These are phyloP conservation scores for Hypomontagnella submonticulosa DNA, from an alignment of 495 filamentous ascomycete species.

Conservation along the genomic window DNA sequence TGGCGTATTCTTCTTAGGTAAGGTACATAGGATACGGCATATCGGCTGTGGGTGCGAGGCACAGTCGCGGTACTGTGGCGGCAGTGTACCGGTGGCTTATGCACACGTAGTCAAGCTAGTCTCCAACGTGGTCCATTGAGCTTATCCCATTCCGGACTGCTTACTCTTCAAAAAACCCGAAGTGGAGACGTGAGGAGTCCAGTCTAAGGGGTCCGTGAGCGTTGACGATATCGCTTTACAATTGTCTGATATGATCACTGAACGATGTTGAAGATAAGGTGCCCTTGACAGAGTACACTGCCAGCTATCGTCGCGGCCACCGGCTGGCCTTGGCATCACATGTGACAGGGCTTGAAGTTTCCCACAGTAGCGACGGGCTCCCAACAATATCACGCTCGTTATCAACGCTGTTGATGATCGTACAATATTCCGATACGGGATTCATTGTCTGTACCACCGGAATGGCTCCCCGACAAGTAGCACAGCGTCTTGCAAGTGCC, in stretches of 20 bases:
- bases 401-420: not conserved
- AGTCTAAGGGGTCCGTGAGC: not conserved
- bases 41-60: constrained; percentile 22
- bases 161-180: constrained; percentile 6
- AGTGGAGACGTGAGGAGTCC: constrained; percentile 6
- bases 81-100: constrained; percentile 5
- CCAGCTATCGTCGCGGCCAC: not conserved
- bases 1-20: constrained; percentile 9
- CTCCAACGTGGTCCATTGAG: constrained; percentile 3
- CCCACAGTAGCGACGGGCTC: constrained; percentile 1
- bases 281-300: not conserved
- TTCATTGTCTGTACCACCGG: constrained; percentile 10
- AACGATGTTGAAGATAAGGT: constrained; percentile 14
- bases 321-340: constrained; percentile 13
- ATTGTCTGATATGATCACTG: not conserved
- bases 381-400: not conserved
- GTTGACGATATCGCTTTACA: no score
- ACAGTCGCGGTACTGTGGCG: constrained; percentile 13
- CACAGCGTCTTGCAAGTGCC: not conserved
- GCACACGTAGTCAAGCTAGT: constrained; percentile 1
- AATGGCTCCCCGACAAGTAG: not conserved
- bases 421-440: constrained; percentile 1
- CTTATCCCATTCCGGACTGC: constrained; percentile 25
- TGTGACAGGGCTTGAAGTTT: constrained; percentile 3
- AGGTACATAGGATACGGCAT: constrained; percentile 12